Evolutionary conservation across 768 basidiomycete species (phyloP), one percentile per base, ranked within the genome.

Genomic region (Tephrocybe rancida): DNA sequence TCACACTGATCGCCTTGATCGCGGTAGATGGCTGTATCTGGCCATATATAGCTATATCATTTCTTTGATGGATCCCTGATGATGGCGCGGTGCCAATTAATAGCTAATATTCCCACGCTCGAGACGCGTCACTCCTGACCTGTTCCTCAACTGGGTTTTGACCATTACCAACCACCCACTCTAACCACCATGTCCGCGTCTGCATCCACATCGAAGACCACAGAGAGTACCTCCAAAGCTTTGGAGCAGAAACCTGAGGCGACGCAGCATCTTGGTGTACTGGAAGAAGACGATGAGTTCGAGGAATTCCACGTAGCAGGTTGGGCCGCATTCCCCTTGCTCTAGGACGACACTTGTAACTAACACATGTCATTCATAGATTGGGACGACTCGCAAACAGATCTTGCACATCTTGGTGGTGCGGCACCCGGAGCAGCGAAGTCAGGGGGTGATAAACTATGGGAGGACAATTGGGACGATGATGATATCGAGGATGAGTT

Each of bases 391-490:
- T 84, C 88, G 0, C 78, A 91, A 61, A 94, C 92, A 2, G 88
- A 92, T 68, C 71, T 94, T 22, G 87, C 88, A 13, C 88, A 92
- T 65, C 73, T 93, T 41, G 84, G 82, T 37, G 87, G 88, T 18
- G 79, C 85, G 2, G 82, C 86, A 3, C 87, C 89, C 2, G 89
- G 88, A 3, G 84, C 79, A 11, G 90, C 87, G 3, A 87, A 85
- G 62, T 88, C 88, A 29, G 87, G 87, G 37, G 90, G 90, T 16
- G 87, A 97, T 70, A 92, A 94, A 64, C 76, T 99, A 10, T 99
- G 97, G 97, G 97, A 99, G 76, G 97, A 98, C 62, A 98, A 98
- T 68, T 99, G 97, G 97, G 97, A 99, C 64, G 97, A 99, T 63
- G 97, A 99, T 73, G 96, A 98, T 71, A 87, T 97, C 56, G 96